Evolutionary conservation across 2,329 filamentous ascomycete genomes (phyloP).

Genomic region (Metarhizium humberi): DNA sequence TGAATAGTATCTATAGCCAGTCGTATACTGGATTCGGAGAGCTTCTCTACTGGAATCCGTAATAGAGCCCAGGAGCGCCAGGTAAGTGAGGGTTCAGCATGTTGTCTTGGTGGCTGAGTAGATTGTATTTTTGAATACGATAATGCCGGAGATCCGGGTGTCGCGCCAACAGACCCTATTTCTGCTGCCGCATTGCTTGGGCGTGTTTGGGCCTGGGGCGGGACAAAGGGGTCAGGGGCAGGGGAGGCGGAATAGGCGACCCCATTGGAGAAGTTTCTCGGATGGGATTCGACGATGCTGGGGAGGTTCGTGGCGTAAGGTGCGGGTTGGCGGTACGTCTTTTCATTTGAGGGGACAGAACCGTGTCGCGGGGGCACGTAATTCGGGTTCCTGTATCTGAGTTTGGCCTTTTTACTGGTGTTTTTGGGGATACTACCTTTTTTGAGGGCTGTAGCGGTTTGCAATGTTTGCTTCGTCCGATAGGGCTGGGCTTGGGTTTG

Average conservation of each 20-base stretch:
- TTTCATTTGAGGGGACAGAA: background rate
- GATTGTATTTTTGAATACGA: background rate
- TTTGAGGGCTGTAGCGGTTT: background rate
- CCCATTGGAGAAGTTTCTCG: background rate
- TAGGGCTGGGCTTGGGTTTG: background rate
- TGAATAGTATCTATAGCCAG: constrained; percentile 1
- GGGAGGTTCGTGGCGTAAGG: background rate
- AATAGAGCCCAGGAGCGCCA: background rate
- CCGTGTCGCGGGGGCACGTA: background rate
- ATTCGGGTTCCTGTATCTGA: background rate
- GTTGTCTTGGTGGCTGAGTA: background rate
- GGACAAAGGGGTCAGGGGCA: background rate
- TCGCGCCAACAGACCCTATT: background rate
- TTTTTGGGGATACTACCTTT: background rate
- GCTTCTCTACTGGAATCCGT: background rate
- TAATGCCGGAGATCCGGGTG: background rate
- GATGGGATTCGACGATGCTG: background rate
- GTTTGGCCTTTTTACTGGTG: background rate
- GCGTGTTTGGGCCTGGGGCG: background rate
- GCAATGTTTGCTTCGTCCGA: background rate
- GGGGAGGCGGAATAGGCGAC: background rate
- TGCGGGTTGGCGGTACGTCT: background rate
- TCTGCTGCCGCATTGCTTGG: background rate
- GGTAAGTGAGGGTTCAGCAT: background rate
- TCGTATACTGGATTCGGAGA: constrained; percentile 2